Conservation (phyloP, 1,284 basidiomycete genomes). For the Pseudozyma flocculosa region DNA sequence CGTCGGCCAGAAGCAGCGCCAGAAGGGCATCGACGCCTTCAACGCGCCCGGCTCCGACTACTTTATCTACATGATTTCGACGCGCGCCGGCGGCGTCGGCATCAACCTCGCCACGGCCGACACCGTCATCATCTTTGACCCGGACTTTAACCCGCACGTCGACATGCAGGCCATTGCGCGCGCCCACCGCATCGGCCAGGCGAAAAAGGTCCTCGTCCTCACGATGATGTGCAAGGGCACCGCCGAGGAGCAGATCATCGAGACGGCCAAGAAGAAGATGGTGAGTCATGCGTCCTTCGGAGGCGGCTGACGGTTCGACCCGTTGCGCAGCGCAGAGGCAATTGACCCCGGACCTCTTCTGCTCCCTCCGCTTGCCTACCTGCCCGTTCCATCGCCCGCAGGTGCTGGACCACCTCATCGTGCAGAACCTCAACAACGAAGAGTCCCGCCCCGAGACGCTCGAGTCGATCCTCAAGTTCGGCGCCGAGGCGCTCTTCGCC, state of each 20-base stretch:
- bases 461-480: constrained; percentile 56
- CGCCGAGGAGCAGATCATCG: constrained; percentile 58
- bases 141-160: constrained; percentile 92
- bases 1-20: constrained; percentile 35
- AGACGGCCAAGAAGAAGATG: constrained; percentile 55
- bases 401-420: constrained; percentile 57
- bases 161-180: constrained; percentile 80
- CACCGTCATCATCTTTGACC: constrained; percentile 87
- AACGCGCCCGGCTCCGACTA: constrained; percentile 77
- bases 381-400: too few species aligned
- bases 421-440: constrained; percentile 47
- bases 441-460: constrained; percentile 46
- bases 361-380: too few species aligned
- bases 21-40: constrained; percentile 76
- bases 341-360: too few species aligned
- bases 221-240: constrained; percentile 59
- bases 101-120: constrained; percentile 67
- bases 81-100: constrained; percentile 59
- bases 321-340: too few species aligned
- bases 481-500: constrained; percentile 56
- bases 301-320: too few species aligned
- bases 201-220: constrained; percentile 58
- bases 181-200: constrained; percentile 68
- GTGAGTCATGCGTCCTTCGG: too few species aligned
- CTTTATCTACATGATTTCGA: constrained; percentile 55